Conservation (phyloP, 169 alveolate species). For the Eimeria sp. region DNA sequence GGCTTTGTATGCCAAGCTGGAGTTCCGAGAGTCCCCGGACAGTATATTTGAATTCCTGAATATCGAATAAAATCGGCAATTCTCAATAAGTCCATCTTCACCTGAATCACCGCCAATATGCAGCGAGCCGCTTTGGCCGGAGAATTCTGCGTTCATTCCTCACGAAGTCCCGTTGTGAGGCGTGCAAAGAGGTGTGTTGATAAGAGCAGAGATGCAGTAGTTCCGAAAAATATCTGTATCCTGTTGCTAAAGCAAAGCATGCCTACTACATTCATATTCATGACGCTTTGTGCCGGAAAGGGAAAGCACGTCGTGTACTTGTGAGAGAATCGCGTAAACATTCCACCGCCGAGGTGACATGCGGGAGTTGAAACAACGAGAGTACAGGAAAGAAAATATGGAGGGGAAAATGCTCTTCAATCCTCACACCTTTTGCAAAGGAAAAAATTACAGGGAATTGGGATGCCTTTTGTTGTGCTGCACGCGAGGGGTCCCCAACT, state of each 20-base stretch:
- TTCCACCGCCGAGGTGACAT: background rate
- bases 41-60: background rate
- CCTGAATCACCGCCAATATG: background rate
- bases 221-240: background rate
- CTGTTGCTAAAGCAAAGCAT: background rate
- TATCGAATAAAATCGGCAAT: background rate
- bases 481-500: background rate
- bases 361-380: background rate
- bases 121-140: background rate
- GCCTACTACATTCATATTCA: too few species aligned
- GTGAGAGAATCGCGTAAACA: too few species aligned
- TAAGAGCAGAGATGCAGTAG: too few species aligned
- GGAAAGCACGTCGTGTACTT: background rate
- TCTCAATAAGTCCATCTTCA: background rate
- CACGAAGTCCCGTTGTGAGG: background rate
- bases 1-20: background rate
- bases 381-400: background rate
- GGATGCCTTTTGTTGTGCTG: background rate
- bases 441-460: background rate
- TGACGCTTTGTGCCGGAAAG: background rate
- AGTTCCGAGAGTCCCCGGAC: background rate
- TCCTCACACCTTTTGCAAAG: background rate
- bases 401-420: background rate
- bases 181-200: background rate
- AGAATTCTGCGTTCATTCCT: background rate